phyloP scores from a whole-genome alignment of 352 stramenopile genomes.

The Globisporangium yorkense region DNA sequence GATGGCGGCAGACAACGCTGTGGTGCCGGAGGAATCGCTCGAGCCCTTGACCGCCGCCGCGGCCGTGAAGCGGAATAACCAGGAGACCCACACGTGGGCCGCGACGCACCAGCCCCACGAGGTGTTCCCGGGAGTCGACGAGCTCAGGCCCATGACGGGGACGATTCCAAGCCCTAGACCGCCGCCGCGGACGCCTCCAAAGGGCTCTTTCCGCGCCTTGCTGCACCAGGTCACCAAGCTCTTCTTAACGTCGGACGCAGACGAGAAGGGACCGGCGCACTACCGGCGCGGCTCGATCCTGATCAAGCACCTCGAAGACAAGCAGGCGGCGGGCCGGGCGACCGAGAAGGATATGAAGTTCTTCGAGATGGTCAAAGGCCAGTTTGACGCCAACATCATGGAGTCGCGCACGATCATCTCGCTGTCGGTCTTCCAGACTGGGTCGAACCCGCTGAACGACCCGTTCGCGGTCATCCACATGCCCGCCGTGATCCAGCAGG shows the following conservation, averaged over 20 bases:
- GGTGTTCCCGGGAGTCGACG: background rate
- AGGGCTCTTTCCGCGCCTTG: constrained; percentile 19
- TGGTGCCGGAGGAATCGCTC: constrained; percentile 12
- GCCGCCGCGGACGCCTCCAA: background rate
- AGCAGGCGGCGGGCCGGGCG: constrained; percentile 47
- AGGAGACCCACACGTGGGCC: constrained; percentile 1
- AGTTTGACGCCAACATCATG: constrained; percentile 69
- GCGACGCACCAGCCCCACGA: background rate
- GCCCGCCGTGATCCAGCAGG: constrained; percentile 55
- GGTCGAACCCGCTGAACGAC: constrained; percentile 62
- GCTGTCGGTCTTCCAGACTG: constrained; percentile 70
- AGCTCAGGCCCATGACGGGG: background rate
- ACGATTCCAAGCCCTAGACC: constrained; percentile 4
- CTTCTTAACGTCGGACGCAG: constrained; percentile 28
- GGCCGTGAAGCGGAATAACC: background rate
- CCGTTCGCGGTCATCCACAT: constrained; percentile 70
- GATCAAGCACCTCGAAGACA: constrained; percentile 64
- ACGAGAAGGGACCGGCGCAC: constrained; percentile 37
- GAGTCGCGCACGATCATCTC: constrained; percentile 72
- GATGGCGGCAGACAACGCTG: constrained; percentile 13
- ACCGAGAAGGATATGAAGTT: constrained; percentile 79
- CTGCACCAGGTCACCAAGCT: constrained; percentile 39
- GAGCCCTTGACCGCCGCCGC: background rate
- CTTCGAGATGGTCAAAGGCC: constrained; percentile 67
- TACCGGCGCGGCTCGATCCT: constrained; percentile 69